Conservation (phyloP, 768 basidiomycete species). For the Stropharia rugosoannulata region DNA sequence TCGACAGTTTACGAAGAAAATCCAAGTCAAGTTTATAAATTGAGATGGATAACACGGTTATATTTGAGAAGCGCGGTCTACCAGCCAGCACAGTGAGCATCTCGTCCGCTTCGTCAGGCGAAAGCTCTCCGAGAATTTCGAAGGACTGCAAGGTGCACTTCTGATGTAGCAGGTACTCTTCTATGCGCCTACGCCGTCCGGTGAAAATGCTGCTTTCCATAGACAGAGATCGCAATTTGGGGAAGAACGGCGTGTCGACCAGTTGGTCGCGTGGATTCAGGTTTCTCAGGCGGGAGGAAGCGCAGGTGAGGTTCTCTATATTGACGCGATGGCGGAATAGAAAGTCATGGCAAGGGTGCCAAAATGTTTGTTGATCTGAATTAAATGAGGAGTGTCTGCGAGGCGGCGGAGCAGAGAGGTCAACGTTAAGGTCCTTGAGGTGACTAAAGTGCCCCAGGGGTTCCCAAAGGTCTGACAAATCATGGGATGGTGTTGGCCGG, state of each 20-base stretch:
- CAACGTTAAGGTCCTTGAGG: too few relatives aligned
- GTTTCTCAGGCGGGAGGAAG: neutral
- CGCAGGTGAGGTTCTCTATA: neutral
- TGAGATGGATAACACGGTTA: constrained; percentile 4
- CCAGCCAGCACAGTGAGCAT: constrained; percentile 1
- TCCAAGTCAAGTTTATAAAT: constrained; percentile 4
- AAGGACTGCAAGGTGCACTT: neutral
- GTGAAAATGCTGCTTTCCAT: constrained; percentile 6
- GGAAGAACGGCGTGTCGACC: neutral
- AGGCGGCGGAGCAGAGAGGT: too few relatives aligned
- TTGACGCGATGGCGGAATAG: too few relatives aligned
- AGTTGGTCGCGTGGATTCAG: neutral
- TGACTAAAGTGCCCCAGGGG: too few relatives aligned
- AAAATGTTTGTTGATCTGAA: too few relatives aligned
- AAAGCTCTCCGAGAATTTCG: constrained; percentile 4
- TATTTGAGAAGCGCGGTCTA: neutral
- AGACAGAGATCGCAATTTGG: constrained; percentile 1
- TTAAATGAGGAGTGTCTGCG: too few relatives aligned
- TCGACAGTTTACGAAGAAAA: constrained; percentile 2
- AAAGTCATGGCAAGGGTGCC: too few relatives aligned
- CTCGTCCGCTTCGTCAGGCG: neutral
- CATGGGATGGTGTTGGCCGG: neutral
- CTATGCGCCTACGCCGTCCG: neutral
- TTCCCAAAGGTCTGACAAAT: too few relatives aligned
- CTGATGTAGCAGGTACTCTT: neutral